Conservation (phyloP, 148 eudicot genomes). For the Vaccinium corymbosum region DNA sequence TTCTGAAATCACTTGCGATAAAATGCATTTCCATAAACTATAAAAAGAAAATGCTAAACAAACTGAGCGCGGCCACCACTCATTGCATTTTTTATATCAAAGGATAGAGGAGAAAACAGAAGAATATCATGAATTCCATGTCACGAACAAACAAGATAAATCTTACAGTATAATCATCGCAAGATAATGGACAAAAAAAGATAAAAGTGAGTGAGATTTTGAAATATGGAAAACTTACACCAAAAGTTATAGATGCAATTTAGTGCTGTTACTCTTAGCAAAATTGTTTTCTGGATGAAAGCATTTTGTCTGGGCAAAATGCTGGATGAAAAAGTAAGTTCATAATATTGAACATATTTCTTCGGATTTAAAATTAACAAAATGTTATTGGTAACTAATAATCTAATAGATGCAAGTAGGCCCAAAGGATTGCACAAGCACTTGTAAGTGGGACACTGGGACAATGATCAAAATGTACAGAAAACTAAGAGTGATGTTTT, state of each 20-base stretch:
- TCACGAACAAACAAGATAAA: not conserved
- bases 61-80: not conserved
- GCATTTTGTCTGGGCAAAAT: not conserved
- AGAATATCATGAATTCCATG: not conserved
- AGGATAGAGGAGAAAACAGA: not conserved
- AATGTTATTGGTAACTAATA: not conserved
- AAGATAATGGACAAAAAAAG: not conserved
- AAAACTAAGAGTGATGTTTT: slow-evolving; percentile 20
- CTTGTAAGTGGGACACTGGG: slow-evolving; percentile 14
- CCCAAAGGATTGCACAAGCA: not conserved
- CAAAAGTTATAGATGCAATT: not conserved
- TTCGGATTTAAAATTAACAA: not conserved
- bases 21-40: not conserved
- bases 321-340: not conserved
- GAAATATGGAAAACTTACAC: not conserved
- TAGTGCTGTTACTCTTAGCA: not conserved
- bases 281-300: not conserved
- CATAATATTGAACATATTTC: not conserved
- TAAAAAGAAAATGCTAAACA: not conserved
- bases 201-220: not conserved
- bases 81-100: not conserved
- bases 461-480: slow-evolving; percentile 13
- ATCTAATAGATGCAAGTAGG: not conserved
- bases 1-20: not conserved
- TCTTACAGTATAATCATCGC: not conserved